Evolutionary conservation across 1,284 basidiomycete species (phyloP).

Genomic region (Marasmius sp.): DNA sequence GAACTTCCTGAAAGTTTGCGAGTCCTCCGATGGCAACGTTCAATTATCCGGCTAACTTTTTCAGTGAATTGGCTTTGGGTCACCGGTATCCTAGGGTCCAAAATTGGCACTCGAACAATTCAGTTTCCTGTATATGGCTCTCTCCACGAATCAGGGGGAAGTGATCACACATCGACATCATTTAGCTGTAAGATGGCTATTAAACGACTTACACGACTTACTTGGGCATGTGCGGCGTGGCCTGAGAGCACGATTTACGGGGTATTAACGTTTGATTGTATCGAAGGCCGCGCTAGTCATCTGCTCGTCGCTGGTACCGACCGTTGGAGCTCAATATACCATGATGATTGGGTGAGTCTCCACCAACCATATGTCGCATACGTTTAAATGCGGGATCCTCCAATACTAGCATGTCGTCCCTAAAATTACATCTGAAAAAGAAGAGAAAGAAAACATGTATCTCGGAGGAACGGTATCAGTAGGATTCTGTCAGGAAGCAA

Average conservation of each 20-base stretch:
- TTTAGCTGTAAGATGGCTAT: neutral
- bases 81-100: too few relatives aligned
- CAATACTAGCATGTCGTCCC: neutral
- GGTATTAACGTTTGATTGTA: neutral
- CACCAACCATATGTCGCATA: neutral
- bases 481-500: neutral
- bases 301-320: neutral
- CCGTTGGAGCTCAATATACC: neutral
- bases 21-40: too few relatives aligned
- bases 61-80: too few relatives aligned
- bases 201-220: neutral
- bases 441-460: neutral
- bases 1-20: too few relatives aligned
- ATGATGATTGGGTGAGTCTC: neutral
- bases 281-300: neutral
- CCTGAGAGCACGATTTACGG: neutral
- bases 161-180: neutral
- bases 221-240: neutral
- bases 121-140: neutral
- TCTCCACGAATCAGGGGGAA: neutral
- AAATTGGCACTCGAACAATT: neutral
- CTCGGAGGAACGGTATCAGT: neutral
- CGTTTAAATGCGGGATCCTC: neutral
- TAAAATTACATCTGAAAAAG: too few relatives aligned
- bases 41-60: too few relatives aligned